A percentile compares a stretch with the other conserved stretches of the same genome.
These are phyloP conservation scores for Fraxinus ornus DNA, from an alignment of 305 asterid genomes.

Conservation along the genomic window DNA sequence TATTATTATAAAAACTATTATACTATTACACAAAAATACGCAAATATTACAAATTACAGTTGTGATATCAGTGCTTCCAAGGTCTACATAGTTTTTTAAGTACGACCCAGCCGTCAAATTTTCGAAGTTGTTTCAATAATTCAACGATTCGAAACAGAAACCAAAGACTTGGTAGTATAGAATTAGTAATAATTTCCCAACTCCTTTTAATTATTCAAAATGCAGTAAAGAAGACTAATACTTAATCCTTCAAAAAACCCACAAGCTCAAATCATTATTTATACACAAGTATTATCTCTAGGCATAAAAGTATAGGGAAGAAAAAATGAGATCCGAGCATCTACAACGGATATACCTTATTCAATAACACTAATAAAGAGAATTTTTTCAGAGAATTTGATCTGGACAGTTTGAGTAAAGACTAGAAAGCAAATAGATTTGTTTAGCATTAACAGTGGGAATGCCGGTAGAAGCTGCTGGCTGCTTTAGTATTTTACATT, in stretches of 20 bases:
- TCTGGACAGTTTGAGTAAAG: conserved; percentile 19
- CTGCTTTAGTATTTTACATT: conserved; percentile 3
- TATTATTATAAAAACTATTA: conserved; percentile 4
- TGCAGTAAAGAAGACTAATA: conserved; percentile 19
- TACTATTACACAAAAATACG: conserved; percentile 12
- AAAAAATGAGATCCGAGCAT: conserved; percentile 28
- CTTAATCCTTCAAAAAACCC: conserved; percentile 7
- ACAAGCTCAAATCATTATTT: conserved; percentile 2
- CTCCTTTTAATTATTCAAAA: conserved; percentile 9
- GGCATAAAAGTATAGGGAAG: conserved; percentile 1
- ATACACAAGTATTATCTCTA: not conserved
- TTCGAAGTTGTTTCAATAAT: conserved; percentile 14
- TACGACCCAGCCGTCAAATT: not conserved
- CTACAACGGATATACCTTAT: conserved; percentile 21
- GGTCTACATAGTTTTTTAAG: conserved; percentile 16
- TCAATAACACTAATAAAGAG: not conserved
- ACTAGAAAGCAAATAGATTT: conserved; percentile 13
- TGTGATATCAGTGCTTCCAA: conserved; percentile 32
- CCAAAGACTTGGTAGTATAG: conserved; percentile 18
- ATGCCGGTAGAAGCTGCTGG: conserved; percentile 16
- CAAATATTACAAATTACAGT: conserved; percentile 34
- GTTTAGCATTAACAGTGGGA: conserved; percentile 17
- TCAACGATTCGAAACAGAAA: conserved; percentile 7
- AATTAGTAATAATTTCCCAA: not conserved
- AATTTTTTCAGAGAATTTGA: not conserved